Evolutionary conservation across 2,329 filamentous ascomycete genomes (phyloP).

Genomic region (Colletotrichum sp.): DNA sequence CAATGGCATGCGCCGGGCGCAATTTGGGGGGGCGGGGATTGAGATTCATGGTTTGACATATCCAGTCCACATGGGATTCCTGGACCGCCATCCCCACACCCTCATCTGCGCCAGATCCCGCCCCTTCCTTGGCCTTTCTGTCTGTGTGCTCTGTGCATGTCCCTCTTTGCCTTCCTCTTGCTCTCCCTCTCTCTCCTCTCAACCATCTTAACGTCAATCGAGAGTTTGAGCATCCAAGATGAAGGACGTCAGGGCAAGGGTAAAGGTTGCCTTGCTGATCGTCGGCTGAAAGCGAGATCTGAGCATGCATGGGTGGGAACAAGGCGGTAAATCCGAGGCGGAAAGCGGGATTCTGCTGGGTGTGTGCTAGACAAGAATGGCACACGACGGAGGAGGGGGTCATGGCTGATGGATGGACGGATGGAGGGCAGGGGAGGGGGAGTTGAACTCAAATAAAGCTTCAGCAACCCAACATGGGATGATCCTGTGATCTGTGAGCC

Average conservation of each 20-base stretch:
- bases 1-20: neutral
- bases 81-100: neutral
- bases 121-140: neutral
- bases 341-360: neutral
- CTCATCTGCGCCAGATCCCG: neutral
- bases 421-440: neutral
- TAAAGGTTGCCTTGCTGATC: neutral
- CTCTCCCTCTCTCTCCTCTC: neutral
- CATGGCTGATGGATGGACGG: neutral
- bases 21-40: neutral
- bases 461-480: conserved; percentile 1
- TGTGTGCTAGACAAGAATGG: neutral
- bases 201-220: neutral
- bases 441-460: neutral
- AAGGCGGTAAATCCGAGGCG: neutral
- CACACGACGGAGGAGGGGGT: neutral
- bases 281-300: neutral
- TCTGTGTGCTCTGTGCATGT: neutral
- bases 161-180: neutral
- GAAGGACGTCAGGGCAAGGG: neutral
- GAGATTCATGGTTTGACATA: neutral
- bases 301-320: neutral
- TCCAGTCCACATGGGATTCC: neutral
- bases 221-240: neutral
- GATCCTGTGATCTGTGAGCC: conserved; percentile 20